Percentiles rank a stretch among this genome's conserved stretches.
phyloP scores from a whole-genome alignment of 805 yeast species.

The Starmera dryadoides region DNA sequence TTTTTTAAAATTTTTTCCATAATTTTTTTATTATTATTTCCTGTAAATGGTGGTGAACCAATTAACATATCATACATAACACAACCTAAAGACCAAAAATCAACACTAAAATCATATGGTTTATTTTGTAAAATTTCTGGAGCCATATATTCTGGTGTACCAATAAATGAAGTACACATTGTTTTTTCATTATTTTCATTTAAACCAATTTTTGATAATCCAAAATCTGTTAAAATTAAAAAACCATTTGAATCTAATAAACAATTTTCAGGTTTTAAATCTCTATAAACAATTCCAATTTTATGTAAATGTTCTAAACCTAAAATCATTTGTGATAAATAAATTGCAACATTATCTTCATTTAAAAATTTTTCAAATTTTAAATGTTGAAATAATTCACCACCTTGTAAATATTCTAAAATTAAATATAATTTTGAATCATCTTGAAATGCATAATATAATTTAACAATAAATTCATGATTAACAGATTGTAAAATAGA shows the following conservation, averaged over 20 bases:
- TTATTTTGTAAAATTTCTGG: slow-evolving; percentile 81
- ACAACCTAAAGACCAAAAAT: slow-evolving; percentile 91
- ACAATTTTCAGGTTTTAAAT: slow-evolving; percentile 93
- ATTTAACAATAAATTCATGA: slow-evolving; percentile 76
- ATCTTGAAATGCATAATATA: slow-evolving; percentile 82
- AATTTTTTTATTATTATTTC: slow-evolving; percentile 68
- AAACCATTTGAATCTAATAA: slow-evolving; percentile 91
- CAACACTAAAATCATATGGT: slow-evolving; percentile 72
- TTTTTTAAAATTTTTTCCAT: slow-evolving; percentile 69
- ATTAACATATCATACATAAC: slow-evolving; percentile 72
- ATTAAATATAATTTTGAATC: slow-evolving; percentile 64
- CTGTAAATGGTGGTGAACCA: slow-evolving; percentile 87
- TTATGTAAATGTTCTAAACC: slow-evolving; percentile 93
- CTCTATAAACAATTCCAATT: slow-evolving; percentile 92
- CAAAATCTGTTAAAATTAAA: slow-evolving; percentile 93
- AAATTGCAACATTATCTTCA: slow-evolving; percentile 89
- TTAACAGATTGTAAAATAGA: slow-evolving; percentile 62
- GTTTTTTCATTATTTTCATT: slow-evolving; percentile 55
- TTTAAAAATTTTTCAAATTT: slow-evolving; percentile 91
- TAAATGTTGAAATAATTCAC: slow-evolving; percentile 88
- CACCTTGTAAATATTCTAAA: slow-evolving; percentile 82
- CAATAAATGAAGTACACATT: slow-evolving; percentile 74
- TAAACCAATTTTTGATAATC: slow-evolving; percentile 73
- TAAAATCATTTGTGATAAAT: slow-evolving; percentile 87
- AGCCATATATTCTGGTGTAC: slow-evolving; percentile 84